phyloP scores from a whole-genome alignment of 2,329 filamentous ascomycete species.

The Fusarium zealandicum region DNA sequence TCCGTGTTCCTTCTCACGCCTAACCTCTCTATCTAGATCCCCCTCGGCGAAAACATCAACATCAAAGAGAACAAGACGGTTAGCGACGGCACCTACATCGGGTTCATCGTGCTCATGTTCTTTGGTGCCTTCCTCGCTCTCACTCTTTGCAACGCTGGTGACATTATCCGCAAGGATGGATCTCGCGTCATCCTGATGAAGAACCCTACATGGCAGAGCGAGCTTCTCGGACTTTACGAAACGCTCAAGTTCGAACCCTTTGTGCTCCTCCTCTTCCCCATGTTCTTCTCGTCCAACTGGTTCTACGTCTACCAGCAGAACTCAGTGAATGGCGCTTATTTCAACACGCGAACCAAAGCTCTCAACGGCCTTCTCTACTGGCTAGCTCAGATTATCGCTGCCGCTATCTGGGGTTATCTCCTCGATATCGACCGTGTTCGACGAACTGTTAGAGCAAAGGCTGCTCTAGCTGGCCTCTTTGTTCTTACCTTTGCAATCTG shows the following conservation, averaged over 20 bases:
- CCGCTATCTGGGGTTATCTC: constrained; percentile 73
- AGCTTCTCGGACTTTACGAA: constrained; percentile 78
- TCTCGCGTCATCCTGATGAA: constrained; percentile 87
- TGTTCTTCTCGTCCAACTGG: constrained; percentile 85
- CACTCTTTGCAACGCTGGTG: constrained; percentile 72
- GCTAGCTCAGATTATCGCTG: constrained; percentile 77
- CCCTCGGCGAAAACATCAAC: constrained; percentile 43
- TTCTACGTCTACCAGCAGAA: constrained; percentile 85
- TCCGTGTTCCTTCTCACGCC: too few relatives aligned
- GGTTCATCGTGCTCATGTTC: constrained; percentile 84
- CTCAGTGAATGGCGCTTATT: constrained; percentile 72
- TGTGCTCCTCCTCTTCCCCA: constrained; percentile 76
- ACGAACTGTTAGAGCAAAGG: constrained; percentile 72
- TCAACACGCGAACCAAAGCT: constrained; percentile 77
- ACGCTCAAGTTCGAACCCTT: constrained; percentile 73
- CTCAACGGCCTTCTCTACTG: constrained; percentile 77
- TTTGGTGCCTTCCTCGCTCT: constrained; percentile 74
- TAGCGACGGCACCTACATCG: constrained; percentile 84
- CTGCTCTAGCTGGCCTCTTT: constrained; percentile 67
- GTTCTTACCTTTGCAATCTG: constrained; percentile 78
- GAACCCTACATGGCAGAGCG: constrained; percentile 84
- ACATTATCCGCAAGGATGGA: constrained; percentile 78
- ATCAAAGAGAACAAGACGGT: constrained; percentile 53
- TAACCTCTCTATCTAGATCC: constrained; percentile 62
- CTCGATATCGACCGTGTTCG: constrained; percentile 69